phyloP scores from a whole-genome alignment of 2,329 filamentous ascomycete genomes.

The Phyllosticta ampelicida region DNA sequence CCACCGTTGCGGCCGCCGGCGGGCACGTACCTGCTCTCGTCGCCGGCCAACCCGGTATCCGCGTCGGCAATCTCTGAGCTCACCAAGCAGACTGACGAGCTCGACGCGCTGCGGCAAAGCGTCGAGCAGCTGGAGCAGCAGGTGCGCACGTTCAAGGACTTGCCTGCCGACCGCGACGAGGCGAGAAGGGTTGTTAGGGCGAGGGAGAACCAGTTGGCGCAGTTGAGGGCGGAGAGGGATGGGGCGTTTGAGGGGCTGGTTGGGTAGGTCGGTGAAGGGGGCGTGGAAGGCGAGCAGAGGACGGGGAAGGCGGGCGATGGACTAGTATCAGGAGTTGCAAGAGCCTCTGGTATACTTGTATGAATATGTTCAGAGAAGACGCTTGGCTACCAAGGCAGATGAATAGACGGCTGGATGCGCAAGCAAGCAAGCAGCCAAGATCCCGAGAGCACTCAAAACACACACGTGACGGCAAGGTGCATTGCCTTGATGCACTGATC shows the following conservation, averaged over 20 bases:
- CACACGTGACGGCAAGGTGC: no score
- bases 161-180: slow-evolving; percentile 55
- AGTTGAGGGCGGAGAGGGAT: slow-evolving; percentile 55
- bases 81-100: background rate
- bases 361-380: no score
- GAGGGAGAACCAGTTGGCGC: slow-evolving; percentile 52
- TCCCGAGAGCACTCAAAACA: no score
- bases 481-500: no score
- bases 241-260: slow-evolving; percentile 64
- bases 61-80: background rate
- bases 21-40: background rate
- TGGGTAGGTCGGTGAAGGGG: slow-evolving; percentile 22
- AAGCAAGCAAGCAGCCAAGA: no score
- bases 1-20: background rate
- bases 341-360: no score
- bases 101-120: background rate
- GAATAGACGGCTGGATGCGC: no score
- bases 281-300: background rate
- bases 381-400: no score
- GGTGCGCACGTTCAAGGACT: slow-evolving; percentile 3
- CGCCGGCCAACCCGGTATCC: background rate
- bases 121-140: background rate
- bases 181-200: slow-evolving; percentile 61
- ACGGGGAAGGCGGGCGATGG: background rate
- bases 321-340: no score